phyloP scores from a whole-genome alignment of 306 rosid genomes.

The Medicago arabica region DNA sequence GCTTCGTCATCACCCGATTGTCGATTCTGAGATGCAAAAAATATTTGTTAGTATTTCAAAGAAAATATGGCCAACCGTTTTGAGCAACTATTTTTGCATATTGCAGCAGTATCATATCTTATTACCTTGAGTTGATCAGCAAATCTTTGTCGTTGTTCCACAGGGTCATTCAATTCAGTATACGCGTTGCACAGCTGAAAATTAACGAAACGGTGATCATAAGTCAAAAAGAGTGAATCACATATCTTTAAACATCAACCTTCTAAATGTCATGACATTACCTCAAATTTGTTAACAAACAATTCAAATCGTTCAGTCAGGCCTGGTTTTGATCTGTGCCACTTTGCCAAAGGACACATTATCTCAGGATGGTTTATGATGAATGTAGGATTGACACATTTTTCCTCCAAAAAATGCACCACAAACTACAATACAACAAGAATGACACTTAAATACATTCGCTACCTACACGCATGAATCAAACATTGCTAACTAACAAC shows the following conservation, averaged over 20 bases:
- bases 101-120: neutral
- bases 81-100: neutral
- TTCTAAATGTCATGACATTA: slow-evolving; percentile 34
- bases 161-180: slow-evolving; percentile 95
- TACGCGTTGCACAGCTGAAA: slow-evolving; percentile 86
- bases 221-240: slow-evolving; percentile 21
- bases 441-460: neutral
- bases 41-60: neutral
- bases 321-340: slow-evolving; percentile 95
- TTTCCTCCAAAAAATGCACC: slow-evolving; percentile 91
- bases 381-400: slow-evolving; percentile 80
- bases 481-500: no score
- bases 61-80: neutral
- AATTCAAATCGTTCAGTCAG: slow-evolving; percentile 95
- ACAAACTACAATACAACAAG: slow-evolving; percentile 71
- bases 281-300: slow-evolving; percentile 84
- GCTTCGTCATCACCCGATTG: slow-evolving; percentile 99
- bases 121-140: slow-evolving; percentile 93
- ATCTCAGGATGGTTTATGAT: slow-evolving; percentile 91
- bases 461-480: neutral
- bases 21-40: slow-evolving; percentile 64
- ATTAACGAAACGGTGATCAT: slow-evolving; percentile 28
- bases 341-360: slow-evolving; percentile 96
- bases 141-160: slow-evolving; percentile 86
- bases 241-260: neutral